Conservation (phyloP, 1,139 yeast species). For the Saccharomyces hybrid region DNA sequence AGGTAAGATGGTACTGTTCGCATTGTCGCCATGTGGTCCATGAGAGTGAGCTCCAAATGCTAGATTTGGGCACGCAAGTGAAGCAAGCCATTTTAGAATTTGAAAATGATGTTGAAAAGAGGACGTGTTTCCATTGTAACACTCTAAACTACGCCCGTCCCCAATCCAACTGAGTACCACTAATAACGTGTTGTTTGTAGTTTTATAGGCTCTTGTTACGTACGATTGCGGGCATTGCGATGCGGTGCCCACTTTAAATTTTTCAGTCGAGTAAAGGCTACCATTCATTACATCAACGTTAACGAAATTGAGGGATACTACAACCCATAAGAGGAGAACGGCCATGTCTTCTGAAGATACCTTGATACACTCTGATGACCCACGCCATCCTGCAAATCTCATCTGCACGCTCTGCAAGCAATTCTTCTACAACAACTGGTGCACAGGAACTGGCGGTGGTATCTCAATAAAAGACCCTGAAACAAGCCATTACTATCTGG, state of each 20-base stretch:
- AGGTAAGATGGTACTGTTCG: conserved; percentile 79
- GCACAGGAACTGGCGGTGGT: conserved; percentile 95
- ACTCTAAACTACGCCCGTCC: conserved; percentile 60
- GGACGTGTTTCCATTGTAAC: conserved; percentile 74
- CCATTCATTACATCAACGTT: not conserved
- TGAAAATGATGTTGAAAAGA: conserved; percentile 52
- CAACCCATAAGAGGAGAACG: not conserved
- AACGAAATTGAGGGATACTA: no score
- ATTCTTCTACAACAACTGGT: conserved; percentile 82
- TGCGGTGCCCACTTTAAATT: not conserved
- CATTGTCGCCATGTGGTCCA: conserved; percentile 58
- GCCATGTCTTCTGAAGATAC: conserved; percentile 19
- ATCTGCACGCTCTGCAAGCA: conserved; percentile 74
- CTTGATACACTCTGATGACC: conserved; percentile 42
- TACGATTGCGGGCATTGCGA: not conserved
- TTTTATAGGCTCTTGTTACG: not conserved
- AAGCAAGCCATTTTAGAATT: conserved; percentile 71
- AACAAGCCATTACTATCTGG: conserved; percentile 40
- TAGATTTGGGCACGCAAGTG: conserved; percentile 84
- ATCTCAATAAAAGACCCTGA: conserved; percentile 64
- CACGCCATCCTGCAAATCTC: conserved; percentile 73
- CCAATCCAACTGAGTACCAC: conserved; percentile 18
- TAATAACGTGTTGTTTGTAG: conserved; percentile 1
- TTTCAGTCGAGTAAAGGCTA: not conserved
- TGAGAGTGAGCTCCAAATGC: conserved; percentile 65